Base-by-base conservation (phyloP, 169 alveolate genomes). In the Haemoproteus tartakovskyi region DNA sequence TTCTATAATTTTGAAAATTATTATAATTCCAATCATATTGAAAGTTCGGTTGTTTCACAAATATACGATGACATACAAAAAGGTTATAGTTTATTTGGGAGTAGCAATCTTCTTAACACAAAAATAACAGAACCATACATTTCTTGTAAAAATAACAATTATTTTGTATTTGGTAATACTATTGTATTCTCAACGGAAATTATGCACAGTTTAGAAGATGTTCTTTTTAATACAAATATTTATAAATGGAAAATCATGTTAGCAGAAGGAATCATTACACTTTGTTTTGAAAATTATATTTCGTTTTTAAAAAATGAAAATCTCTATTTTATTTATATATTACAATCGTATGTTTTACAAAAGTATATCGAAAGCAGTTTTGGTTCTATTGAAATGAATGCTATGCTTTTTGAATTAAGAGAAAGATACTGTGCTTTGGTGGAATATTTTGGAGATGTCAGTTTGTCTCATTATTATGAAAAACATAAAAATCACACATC, bases 351-450 rank as follows among this genome's bases (percentile, higher is more conserved):
- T 19, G 30, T 38, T 11, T 60, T 74, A 27, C 78, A 57, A 46
- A 74, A 46, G 19, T 74, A 29, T 26, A 56, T 74, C 45, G 84
- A 74, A 57, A 46, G 11, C 9, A 45, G 54, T 0, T 57, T 57
- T 50, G 84, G 84, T 16, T 16, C 21, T 2, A 24, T 74, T 6
- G 84, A 74, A 46, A 56, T 74, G 78, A 74, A 74, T 74, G 84
- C 36, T 2, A 74, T 74, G 6, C 37, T 74, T 74, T 74, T 45
- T 22, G 84, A 74, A 16, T 37, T 74, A 11, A 43, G 84, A 16
- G 84, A 74, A 40, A 41, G 78, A 0, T 74, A 56, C 40, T 74
- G 84, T 27, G 54, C 84, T 1, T 1, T 57, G 11, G 84, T 74
- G 6, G 84, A 74, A 46, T 33, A 57, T 8, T 57, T 43, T 36